These are phyloP conservation scores for Macaranga tanarius DNA, from an alignment of 441 rosid genomes.

Conservation along the genomic window DNA sequence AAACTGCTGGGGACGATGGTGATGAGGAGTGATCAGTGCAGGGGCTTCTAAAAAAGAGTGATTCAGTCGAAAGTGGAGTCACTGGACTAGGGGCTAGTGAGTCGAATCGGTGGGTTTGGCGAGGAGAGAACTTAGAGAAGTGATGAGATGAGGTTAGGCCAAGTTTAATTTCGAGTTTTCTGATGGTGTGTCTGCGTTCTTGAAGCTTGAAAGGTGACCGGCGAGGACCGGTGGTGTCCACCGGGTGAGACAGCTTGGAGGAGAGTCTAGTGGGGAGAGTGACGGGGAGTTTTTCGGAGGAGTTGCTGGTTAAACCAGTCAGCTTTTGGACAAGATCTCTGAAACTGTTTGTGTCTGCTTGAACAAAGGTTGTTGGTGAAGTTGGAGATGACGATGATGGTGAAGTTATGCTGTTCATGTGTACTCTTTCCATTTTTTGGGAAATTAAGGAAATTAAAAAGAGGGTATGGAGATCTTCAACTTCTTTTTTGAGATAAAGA, in stretches of 20 bases:
- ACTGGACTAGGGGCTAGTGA: slow-evolving; percentile 39
- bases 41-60: slow-evolving; percentile 28
- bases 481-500: neutral
- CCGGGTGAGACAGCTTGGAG: slow-evolving; percentile 21
- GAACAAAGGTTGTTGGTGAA: slow-evolving; percentile 50
- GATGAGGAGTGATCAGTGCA: slow-evolving; percentile 25
- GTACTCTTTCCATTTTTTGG: slow-evolving; percentile 19
- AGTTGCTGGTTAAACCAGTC: slow-evolving; percentile 38
- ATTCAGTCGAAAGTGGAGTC: slow-evolving; percentile 38
- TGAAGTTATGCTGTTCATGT: neutral
- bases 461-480: neutral
- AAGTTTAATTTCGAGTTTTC: slow-evolving; percentile 49
- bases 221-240: slow-evolving; percentile 33
- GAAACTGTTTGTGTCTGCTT: slow-evolving; percentile 44
- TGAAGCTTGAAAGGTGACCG: slow-evolving; percentile 53
- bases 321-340: slow-evolving; percentile 52
- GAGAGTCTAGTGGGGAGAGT: slow-evolving; percentile 22
- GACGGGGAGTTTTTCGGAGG: slow-evolving; percentile 22
- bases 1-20: slow-evolving; percentile 30
- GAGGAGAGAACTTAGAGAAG: neutral
- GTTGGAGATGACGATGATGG: slow-evolving; percentile 29
- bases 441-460: neutral
- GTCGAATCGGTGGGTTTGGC: slow-evolving; percentile 8
- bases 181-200: slow-evolving; percentile 45
- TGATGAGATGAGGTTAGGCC: slow-evolving; percentile 29